A percentile compares a stretch with the other conserved stretches of the same genome.
These are phyloP conservation scores for Coemansia sp. DNA, from an alignment of 192 early-diverging fungal species.

Conservation along the genomic window DNA sequence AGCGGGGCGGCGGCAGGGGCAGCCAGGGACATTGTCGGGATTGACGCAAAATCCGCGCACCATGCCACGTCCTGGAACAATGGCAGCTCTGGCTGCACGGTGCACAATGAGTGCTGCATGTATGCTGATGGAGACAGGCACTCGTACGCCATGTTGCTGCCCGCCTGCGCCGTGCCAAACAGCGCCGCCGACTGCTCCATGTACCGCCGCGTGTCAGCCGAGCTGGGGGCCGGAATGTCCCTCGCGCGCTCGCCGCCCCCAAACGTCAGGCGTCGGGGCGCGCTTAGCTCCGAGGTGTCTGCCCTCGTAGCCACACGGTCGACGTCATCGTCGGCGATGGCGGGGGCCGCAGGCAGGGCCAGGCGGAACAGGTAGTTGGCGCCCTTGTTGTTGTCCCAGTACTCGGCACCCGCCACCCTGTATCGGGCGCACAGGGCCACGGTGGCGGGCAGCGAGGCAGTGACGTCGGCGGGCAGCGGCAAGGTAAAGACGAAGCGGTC, in stretches of 20 bases:
- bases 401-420: slow-evolving; percentile 67
- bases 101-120: slow-evolving; percentile 19
- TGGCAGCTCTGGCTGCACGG: slow-evolving; percentile 32
- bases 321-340: slow-evolving; percentile 48
- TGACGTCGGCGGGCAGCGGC: slow-evolving; percentile 54
- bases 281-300: slow-evolving; percentile 17
- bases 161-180: slow-evolving; percentile 18
- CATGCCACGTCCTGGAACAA: slow-evolving; percentile 53
- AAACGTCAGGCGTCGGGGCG: slow-evolving; percentile 41
- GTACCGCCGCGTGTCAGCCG: slow-evolving; percentile 49
- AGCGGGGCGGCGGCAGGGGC: not conserved
- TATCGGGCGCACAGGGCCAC: slow-evolving; percentile 70
- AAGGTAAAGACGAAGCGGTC: slow-evolving; percentile 76
- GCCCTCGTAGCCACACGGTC: slow-evolving; percentile 19
- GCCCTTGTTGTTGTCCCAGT: slow-evolving; percentile 96
- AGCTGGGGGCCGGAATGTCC: slow-evolving; percentile 12
- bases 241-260: not conserved
- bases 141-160: slow-evolving; percentile 9
- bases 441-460: slow-evolving; percentile 38
- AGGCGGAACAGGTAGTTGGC: slow-evolving; percentile 75
- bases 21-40: slow-evolving; percentile 3
- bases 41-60: slow-evolving; percentile 22
- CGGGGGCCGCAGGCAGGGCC: slow-evolving; percentile 33
- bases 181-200: slow-evolving; percentile 53
- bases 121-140: slow-evolving; percentile 13